Percentiles rank a stretch among this genome's conserved stretches.
These are phyloP conservation scores for Acacia pycnantha DNA, from an alignment of 331 rosid species.

Conservation along the genomic window DNA sequence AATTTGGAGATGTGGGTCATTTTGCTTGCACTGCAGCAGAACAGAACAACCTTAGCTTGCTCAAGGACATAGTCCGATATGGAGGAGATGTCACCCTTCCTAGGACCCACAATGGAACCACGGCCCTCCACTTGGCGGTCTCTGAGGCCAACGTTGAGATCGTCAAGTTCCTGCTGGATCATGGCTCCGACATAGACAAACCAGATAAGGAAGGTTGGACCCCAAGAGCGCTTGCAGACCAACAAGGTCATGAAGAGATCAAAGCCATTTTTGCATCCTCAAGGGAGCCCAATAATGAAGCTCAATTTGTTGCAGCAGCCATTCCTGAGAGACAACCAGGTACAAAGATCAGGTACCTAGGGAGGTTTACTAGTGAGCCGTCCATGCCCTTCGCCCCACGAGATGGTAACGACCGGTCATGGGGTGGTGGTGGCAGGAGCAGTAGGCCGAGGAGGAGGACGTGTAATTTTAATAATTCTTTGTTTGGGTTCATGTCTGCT, in stretches of 20 bases:
- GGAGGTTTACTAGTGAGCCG: conserved; percentile 88
- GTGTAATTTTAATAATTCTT: conserved; percentile 70
- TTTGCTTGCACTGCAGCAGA: conserved; percentile 71
- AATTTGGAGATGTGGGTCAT: conserved; percentile 56
- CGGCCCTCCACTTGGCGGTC: conserved; percentile 89
- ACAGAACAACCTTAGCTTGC: conserved; percentile 55
- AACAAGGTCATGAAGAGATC: conserved; percentile 76
- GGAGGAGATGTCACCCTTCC: conserved; percentile 71
- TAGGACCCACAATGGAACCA: conserved; percentile 40
- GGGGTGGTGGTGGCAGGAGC: conserved; percentile 29
- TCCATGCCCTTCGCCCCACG: conserved; percentile 45
- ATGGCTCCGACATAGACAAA: conserved; percentile 64
- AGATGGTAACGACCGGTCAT: conserved; percentile 45
- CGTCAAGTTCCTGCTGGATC: conserved; percentile 57
- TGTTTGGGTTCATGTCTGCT: conserved; percentile 85
- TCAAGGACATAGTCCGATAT: conserved; percentile 47
- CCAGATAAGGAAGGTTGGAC: conserved; percentile 69
- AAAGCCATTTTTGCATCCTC: conserved; percentile 51
- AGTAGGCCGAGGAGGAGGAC: conserved; percentile 65
- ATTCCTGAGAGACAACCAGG: conserved; percentile 38
- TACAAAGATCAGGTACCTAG: conserved; percentile 48
- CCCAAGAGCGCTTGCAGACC: conserved; percentile 77
- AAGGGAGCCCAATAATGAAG: conserved; percentile 30
- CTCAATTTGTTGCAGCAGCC: conserved; percentile 33
- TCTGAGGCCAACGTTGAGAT: conserved; percentile 59